These are phyloP conservation scores for Bolboschoenus planiculmis DNA, from an alignment of 176 grass and related monocot genomes.

Conservation along the genomic window DNA sequence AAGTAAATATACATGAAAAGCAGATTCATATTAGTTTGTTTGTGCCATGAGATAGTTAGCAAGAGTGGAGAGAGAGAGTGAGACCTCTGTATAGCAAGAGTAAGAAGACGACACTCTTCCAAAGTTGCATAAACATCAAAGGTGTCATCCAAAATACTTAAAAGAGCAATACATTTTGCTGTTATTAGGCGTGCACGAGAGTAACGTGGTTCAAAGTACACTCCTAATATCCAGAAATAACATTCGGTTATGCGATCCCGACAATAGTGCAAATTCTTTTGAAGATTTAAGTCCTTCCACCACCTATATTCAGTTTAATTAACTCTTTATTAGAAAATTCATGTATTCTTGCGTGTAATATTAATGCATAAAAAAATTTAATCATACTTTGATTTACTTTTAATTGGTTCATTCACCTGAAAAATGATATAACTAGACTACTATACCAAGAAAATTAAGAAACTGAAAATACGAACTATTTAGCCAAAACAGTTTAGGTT, in stretches of 20 bases:
- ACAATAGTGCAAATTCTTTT: conserved; percentile 2
- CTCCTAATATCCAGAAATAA: conserved; percentile 24
- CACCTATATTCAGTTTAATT: conserved; percentile 23
- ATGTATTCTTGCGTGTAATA: no score
- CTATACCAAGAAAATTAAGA: no score
- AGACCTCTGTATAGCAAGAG: conserved; percentile 38
- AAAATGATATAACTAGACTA: no score
- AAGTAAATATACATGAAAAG: no score
- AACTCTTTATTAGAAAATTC: no score
- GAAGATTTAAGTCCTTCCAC: conserved; percentile 29
- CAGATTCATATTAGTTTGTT: no score
- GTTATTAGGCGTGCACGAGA: conserved; percentile 27
- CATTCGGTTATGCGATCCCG: conserved; percentile 33
- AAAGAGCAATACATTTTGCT: background rate
- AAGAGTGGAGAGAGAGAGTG: background rate
- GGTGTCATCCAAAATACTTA: conserved; percentile 37
- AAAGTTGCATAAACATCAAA: conserved; percentile 36
- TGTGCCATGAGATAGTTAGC: no score
- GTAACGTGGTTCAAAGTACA: conserved; percentile 25
- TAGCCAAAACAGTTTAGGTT: no score
- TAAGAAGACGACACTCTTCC: conserved; percentile 31
- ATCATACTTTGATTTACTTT: no score
- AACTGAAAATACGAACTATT: no score
- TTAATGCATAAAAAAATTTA: no score
- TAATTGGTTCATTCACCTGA: no score